phyloP scores from a whole-genome alignment of 176 grass and related monocot species.

The Typha latifolia region DNA sequence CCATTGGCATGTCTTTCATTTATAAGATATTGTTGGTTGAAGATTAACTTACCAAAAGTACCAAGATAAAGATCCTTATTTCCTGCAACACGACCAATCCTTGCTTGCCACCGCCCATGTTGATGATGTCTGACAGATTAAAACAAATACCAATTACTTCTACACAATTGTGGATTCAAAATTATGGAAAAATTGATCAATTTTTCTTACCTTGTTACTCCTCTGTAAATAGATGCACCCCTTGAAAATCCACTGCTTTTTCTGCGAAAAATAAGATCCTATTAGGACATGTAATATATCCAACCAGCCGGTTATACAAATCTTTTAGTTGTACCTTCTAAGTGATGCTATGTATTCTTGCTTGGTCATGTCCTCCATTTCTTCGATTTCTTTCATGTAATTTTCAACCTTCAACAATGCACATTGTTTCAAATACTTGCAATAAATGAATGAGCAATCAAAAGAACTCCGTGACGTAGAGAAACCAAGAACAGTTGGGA shows the following conservation, averaged over 20 bases:
- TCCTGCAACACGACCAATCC: conserved; percentile 89
- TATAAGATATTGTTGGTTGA: neutral
- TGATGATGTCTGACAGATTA: conserved; percentile 65
- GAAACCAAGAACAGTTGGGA: no score
- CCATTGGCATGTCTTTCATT: neutral
- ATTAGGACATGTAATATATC: neutral
- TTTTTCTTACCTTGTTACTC: conserved; percentile 36
- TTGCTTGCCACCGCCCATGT: conserved; percentile 94
- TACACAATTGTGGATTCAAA: no score
- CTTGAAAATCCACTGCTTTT: conserved; percentile 71
- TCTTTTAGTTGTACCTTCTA: conserved; percentile 8
- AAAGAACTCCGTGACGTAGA: no score
- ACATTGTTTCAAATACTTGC: neutral
- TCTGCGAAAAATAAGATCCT: neutral
- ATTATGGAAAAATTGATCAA: no score
- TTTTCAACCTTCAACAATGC: neutral
- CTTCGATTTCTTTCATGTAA: conserved; percentile 13
- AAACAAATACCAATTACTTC: neutral
- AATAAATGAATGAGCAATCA: neutral
- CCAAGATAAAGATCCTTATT: conserved; percentile 98
- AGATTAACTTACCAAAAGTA: conserved; percentile 55
- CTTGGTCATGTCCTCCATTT: conserved; percentile 19
- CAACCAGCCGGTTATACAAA: neutral
- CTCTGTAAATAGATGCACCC: conserved; percentile 91
- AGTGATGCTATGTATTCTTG: conserved; percentile 14